Base-by-base conservation (phyloP, 805 yeast genomes). In the Ogataea haglerorum region DNA sequence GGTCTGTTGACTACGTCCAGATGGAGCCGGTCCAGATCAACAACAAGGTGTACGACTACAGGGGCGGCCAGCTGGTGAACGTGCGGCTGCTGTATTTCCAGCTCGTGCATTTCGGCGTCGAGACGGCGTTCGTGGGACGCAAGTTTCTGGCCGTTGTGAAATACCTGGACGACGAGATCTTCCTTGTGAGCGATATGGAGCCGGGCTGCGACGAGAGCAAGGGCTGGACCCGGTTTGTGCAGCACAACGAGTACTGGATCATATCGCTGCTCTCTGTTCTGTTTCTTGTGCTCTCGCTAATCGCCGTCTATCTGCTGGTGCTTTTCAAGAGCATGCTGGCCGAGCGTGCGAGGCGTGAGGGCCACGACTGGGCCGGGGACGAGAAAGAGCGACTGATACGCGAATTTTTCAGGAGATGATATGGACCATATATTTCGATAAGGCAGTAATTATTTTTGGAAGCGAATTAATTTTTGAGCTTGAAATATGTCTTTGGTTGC, bases 1-100 rank as follows among this genome's bases (percentile, higher is more conserved):
- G 36, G 13, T n/a, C 21, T 10, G 22, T 25, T 12, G 30, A 38
- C 10, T 17, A 24, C 17, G 41, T 40, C 27, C 15, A 36, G 7
- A 16, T 42, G 10, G 21, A 28, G 22, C 53, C 53, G 8, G 21
- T 43, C 9, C 25, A 34, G 15, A 26, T 40, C 15, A 45, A 30
- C 24, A 49, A 44, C 27, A 49, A 49, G 35, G 42, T 47, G 3
- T 49, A 42, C 32, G 52, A 51, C 27, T 51, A 49, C 23, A 42
- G 36, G 19, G 43, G 45, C 21, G 34, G 43, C 21, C 38, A 47
- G 16, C 36, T 51, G 24, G 23, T 43, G 22, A 49, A 46, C 18
- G 49, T 51, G 28, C 43, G 48, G 22, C 19, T 37, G 16, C 40
- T 49, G 16, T 45, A 49, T 25, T 29, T 35, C 19, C 33, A 40